Evolutionary conservation across 164 flowering plant genomes (phyloP).

Genomic region (Annona cherimola): DNA sequence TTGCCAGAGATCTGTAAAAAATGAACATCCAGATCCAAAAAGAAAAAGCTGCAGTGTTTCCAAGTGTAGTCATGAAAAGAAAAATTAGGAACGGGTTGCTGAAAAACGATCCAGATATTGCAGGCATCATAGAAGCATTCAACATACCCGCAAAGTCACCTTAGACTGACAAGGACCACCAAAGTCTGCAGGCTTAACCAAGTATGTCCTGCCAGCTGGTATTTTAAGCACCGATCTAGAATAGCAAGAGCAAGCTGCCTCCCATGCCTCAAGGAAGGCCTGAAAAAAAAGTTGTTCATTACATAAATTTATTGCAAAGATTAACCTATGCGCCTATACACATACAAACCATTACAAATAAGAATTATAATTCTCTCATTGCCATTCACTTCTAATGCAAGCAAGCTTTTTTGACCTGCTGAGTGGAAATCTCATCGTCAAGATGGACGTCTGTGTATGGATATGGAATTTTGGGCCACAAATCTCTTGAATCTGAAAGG

Average conservation of each 20-base stretch:
- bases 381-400: background rate
- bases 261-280: constrained; percentile 75
- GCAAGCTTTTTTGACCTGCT: background rate
- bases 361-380: constrained; percentile 2
- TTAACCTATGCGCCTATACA: background rate
- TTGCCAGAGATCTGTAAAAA: constrained; percentile 58
- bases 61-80: background rate
- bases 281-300: constrained; percentile 20
- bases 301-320: background rate
- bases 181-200: constrained; percentile 58
- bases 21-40: background rate
- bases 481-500: background rate
- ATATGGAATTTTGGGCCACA: background rate
- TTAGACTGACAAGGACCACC: constrained; percentile 69
- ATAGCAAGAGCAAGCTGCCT: constrained; percentile 53
- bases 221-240: constrained; percentile 35
- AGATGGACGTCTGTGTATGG: background rate
- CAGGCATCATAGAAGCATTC: background rate
- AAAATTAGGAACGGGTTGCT: background rate
- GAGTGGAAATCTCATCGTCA: background rate
- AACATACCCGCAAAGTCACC: constrained; percentile 58
- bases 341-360: background rate
- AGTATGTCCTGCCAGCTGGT: constrained; percentile 42
- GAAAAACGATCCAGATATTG: background rate
- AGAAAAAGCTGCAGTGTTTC: background rate